Evolutionary conservation across 305 asterid species (phyloP).

Genomic region (Fraxinus sp.): DNA sequence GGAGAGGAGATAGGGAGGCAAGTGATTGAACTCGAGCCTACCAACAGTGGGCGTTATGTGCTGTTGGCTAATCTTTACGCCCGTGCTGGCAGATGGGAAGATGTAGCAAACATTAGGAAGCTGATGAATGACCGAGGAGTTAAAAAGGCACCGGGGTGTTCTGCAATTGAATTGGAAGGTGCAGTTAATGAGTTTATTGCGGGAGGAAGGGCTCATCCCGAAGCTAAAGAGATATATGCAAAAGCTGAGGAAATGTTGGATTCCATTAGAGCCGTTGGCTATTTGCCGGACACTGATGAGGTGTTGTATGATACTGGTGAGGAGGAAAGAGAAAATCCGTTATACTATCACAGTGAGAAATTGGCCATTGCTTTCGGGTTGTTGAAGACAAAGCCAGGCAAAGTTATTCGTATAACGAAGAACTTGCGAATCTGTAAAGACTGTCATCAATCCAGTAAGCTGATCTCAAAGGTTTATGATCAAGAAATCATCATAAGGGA

Average conservation of each 20-base stretch:
- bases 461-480: slow-evolving; percentile 47
- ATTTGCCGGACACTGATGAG: slow-evolving; percentile 41
- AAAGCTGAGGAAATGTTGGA: slow-evolving; percentile 56
- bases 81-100: slow-evolving; percentile 59
- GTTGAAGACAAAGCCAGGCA: slow-evolving; percentile 50
- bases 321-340: slow-evolving; percentile 55
- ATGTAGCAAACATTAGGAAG: slow-evolving; percentile 52
- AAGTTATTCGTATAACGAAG: slow-evolving; percentile 53
- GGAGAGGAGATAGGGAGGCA: slow-evolving; percentile 56
- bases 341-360: slow-evolving; percentile 60
- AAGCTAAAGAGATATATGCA: slow-evolving; percentile 48
- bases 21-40: slow-evolving; percentile 58
- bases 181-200: slow-evolving; percentile 54
- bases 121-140: slow-evolving; percentile 70
- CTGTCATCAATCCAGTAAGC: slow-evolving; percentile 57
- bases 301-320: slow-evolving; percentile 32
- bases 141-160: slow-evolving; percentile 56
- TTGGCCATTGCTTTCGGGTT: slow-evolving; percentile 64
- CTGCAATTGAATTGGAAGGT: slow-evolving; percentile 51
- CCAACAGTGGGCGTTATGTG: slow-evolving; percentile 60
- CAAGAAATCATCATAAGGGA: slow-evolving; percentile 64
- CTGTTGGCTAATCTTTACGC: slow-evolving; percentile 62
- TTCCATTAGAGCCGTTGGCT: slow-evolving; percentile 42
- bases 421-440: slow-evolving; percentile 62
- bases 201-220: slow-evolving; percentile 52